phyloP scores from a whole-genome alignment of 2,329 filamentous ascomycete genomes.

The Neofusicoccum parvum region DNA sequence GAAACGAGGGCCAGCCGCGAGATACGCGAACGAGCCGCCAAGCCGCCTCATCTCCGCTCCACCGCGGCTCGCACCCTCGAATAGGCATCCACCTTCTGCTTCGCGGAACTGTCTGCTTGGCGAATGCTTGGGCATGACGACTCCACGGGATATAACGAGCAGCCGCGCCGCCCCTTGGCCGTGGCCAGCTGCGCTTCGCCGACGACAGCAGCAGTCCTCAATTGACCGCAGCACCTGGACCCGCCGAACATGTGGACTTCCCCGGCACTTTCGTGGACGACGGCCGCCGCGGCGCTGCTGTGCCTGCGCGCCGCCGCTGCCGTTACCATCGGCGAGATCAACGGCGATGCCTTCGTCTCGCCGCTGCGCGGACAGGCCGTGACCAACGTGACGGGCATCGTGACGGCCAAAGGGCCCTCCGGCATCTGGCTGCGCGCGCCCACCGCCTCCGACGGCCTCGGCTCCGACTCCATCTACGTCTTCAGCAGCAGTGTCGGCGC shows the following conservation, averaged over 20 bases:
- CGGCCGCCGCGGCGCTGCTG: not conserved
- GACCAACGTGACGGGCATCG: slow-evolving; percentile 62
- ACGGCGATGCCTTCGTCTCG: slow-evolving; percentile 66
- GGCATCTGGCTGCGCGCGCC: slow-evolving; percentile 68
- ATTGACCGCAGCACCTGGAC: not conserved
- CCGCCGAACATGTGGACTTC: not conserved
- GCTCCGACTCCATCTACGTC: slow-evolving; percentile 68
- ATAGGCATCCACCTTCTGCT: not conserved
- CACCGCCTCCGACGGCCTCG: slow-evolving; percentile 55
- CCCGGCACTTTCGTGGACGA: not conserved
- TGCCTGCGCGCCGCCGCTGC: slow-evolving; percentile 9
- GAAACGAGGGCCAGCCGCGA: slow-evolving; percentile 2
- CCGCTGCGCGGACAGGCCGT: slow-evolving; percentile 60
- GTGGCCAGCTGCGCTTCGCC: not conserved
- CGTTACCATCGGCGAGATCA: slow-evolving; percentile 56
- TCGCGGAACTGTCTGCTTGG: not conserved
- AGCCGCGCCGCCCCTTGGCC: not conserved
- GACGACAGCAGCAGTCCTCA: not conserved
- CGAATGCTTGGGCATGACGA: slow-evolving; percentile 6
- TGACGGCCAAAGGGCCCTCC: slow-evolving; percentile 63
- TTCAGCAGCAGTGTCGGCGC: slow-evolving; percentile 56
- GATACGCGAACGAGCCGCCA: slow-evolving; percentile 8
- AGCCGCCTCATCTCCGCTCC: slow-evolving; percentile 10
- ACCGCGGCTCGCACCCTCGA: not conserved
- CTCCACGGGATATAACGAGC: not conserved